Evolutionary conservation across 192 early-diverging fungal species (phyloP).

Genomic region (Podila minutissima): DNA sequence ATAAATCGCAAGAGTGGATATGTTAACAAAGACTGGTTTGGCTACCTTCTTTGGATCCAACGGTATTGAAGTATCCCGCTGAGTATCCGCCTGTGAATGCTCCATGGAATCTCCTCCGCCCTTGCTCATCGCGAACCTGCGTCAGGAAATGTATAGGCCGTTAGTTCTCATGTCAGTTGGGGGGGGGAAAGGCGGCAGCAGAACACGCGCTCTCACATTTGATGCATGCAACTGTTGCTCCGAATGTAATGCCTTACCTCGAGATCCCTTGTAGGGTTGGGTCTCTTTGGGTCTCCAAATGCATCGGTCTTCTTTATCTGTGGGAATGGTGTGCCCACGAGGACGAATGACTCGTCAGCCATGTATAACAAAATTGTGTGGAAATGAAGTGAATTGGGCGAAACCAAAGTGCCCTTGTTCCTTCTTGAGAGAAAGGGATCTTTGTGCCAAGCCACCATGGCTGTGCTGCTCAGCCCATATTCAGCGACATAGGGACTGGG

Average conservation of each 20-base stretch:
- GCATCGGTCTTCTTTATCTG: constrained; percentile 20
- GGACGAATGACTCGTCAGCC: constrained; percentile 23
- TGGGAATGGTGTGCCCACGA: constrained; percentile 36
- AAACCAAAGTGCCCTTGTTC: too few relatives aligned
- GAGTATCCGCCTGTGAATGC: constrained; percentile 96
- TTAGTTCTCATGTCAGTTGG: neutral
- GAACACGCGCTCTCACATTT: neutral
- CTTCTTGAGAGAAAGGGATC: too few relatives aligned
- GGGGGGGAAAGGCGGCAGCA: neutral
- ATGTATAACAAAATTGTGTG: neutral
- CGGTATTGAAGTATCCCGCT: constrained; percentile 95
- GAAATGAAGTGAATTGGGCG: neutral
- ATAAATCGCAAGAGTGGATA: neutral
- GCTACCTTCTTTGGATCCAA: constrained; percentile 94
- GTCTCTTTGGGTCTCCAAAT: constrained; percentile 19
- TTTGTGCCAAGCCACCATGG: too few relatives aligned
- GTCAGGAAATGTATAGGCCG: neutral
- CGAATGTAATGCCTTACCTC: constrained; percentile 15
- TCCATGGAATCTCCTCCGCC: constrained; percentile 85
- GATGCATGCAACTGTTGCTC: neutral
- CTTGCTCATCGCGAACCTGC: constrained; percentile 70
- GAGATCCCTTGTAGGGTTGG: constrained; percentile 28
- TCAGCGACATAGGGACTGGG: too few relatives aligned
- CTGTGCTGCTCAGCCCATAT: too few relatives aligned
- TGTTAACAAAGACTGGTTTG: too few relatives aligned